Base-by-base conservation (phyloP, 768 basidiomycete species). In the Termitomyces sp. region DNA sequence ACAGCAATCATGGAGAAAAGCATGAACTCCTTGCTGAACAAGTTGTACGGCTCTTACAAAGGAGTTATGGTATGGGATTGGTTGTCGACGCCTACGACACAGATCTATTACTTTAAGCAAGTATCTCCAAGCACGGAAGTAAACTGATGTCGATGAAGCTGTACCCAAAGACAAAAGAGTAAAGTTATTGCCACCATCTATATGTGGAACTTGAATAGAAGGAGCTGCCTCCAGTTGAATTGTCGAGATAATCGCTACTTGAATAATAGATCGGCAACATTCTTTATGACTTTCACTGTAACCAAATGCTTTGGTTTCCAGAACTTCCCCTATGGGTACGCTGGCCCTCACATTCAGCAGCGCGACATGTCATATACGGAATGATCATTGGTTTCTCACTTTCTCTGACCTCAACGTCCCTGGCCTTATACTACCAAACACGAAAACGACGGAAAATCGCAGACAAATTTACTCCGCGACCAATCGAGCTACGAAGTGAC, bases 341-440 rank as follows among this genome's bases (percentile, higher is more conserved):
- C 40, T 72, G 69, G 69, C 73, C 75, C 26, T 75, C 75, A 48
- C 70, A 70, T 22, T 66, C 70, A 5, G 66, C 70, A 35, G 58
- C 67, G 8, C 70, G 73, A 62, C 73, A 76, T 58, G 62, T 77
- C 24, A 50, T 77, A 20, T 75, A 74, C 43, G 79, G 76, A 33
- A 60, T 94, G 32, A 53, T 93, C 36, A 66, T 93, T 16, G 94
- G 94, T 0, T 79, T 94, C 59, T 86, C 88, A 0, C 72, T 95
- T 43, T 91, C 92, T 0, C 58, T 89, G 4, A 86, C 91, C 0
- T 83, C 85, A 5, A 85, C 87, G 1, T 84, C 89, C 1, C 61
- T 90, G 24, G 76, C 80, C 2, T 70, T 79, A 6, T 83, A 83
- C 58, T 76, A 78, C 55, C 79, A 81, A 58, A 64, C 73, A 45